Base-by-base conservation (phyloP, 305 asterid genomes). In the Solanum hybrid region DNA sequence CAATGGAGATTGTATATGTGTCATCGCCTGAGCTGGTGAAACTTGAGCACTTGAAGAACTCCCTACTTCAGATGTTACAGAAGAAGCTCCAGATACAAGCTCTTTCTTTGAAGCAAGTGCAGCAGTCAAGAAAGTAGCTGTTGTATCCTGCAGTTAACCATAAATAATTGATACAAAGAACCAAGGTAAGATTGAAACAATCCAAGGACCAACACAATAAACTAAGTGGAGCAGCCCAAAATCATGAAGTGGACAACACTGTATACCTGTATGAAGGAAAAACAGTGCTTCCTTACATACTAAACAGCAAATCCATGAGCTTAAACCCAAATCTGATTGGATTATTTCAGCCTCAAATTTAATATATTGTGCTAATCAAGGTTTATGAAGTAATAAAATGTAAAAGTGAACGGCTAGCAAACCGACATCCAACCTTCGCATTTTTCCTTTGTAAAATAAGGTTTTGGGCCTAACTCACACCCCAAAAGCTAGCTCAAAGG, bases 51-150 rank as follows among this genome's bases (percentile, higher is more conserved):
- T 90, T 46, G 92, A 93, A 87, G 92, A 92, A 87, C 93, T 92
- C 79, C 90, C 96, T 91, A 93, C 95, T 89, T 91, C 96, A 69
- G 93, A 89, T 67, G 93, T 87, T 80, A 93, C 89, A 88, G 81
- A 46, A 73, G 95, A 94, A 90, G 92, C 91, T 87, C 90, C 95
- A 88, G 96, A 51, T 86, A 92, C 85, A 87, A 88, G 46, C 90
- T 94, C 94, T 18, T 92, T 92, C 81, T 93, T 93, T 74, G 98
- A 93, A 90, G 96, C 96, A 92, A 96, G 95, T 87, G 98, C 96
- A 89, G 96, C 95, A 89, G 94, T 89, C 94, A 97, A 92, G 91
- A 93, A 93, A 87, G 98, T 93, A 33, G 98, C 96, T 91, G 99
- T 92, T 86, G 98, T 93, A 91, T 95, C 98, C 99, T 97, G 91